Base-by-base conservation (phyloP, 495 filamentous ascomycete genomes). In the Bacidia gigantensis region DNA sequence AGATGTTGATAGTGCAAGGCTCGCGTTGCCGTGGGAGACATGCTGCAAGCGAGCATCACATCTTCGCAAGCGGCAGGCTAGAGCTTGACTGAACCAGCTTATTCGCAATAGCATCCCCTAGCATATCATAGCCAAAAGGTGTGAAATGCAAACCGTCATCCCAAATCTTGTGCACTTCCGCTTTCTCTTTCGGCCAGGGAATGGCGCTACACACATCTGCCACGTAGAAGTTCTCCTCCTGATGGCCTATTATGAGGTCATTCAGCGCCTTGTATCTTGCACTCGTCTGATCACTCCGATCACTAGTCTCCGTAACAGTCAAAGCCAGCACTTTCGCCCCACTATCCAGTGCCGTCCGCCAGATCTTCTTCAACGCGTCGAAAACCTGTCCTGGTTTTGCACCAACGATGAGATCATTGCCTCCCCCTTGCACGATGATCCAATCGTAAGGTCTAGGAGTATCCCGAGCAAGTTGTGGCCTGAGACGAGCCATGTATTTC, bases 111-210 rank as follows among this genome's bases (percentile, higher is more conserved):
- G 69, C 65, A 46, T 72, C 58, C 0, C 81, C 81, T 55, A 84
- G 74, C 43, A 72, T 50, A 50, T 77, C 68, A 65, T 84, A 83
- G 11, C 81, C 81, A 21, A 61, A 65, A 2, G 70, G 60, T 5
- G 72, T 79, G 42, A 83, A 67, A 64, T 84, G 81, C 22, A 83
- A 51, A 14, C 71, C 73, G 67, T 84, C 81, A 56, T 80, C 73
- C 73, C 78, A 82, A 49, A 78, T 72, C 38, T 62, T 59, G 52
- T 74, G 71, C 3, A 63, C 49, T 9, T 50, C 47, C 9, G 65
- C 56, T 2, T 61, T 50, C 61, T 81, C 67, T n/a, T 52, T 49
- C 49, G 70, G 72, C 57, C 75, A 81, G 0, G 76, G 74, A 0
- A 83, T 58, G n/a, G 63, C 64, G 0, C 55, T 58, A 49, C 68